Conservation (phyloP, 208 protist genomes). For the Leishmania martiniquensis region DNA sequence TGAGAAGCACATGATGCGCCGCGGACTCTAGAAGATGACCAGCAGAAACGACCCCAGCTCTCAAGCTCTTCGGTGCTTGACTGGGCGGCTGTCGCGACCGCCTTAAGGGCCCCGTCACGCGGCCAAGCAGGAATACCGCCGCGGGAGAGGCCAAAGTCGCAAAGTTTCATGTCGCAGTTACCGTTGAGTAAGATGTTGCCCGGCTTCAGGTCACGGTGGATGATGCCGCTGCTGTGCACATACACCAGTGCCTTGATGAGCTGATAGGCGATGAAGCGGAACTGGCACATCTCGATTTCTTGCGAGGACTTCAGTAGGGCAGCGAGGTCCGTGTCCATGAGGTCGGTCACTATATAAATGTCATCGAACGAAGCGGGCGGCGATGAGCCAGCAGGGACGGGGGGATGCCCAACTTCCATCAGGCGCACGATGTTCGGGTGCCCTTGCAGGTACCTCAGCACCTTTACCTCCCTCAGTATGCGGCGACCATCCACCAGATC, state of each 20-base stretch:
- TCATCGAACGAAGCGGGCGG: constrained; percentile 77
- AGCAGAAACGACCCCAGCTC: constrained; percentile 32
- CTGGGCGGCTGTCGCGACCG: background rate
- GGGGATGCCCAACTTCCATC: constrained; percentile 93
- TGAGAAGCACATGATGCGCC: background rate
- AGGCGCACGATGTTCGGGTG: constrained; percentile 92
- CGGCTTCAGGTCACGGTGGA: constrained; percentile 86
- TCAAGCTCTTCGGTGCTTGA: constrained; percentile 13
- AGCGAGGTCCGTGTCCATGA: constrained; percentile 96
- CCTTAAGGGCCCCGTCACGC: background rate
- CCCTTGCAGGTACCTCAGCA: constrained; percentile 88
- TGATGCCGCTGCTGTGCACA: constrained; percentile 70
- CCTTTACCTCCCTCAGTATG: constrained; percentile 93
- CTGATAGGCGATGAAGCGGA: constrained; percentile 96
- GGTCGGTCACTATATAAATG: constrained; percentile 74
- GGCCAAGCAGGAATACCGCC: constrained; percentile 36
- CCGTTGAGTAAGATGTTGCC: constrained; percentile 77
- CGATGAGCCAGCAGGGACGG: constrained; percentile 46
- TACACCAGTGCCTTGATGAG: constrained; percentile 78
- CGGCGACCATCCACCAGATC: constrained; percentile 95
- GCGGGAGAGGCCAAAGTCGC: constrained; percentile 80
- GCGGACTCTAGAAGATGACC: constrained; percentile 8
- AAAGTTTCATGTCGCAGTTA: constrained; percentile 69
- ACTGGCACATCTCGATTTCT: constrained; percentile 92
- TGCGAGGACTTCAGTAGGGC: constrained; percentile 93